A percentile compares a stretch with the other conserved stretches of the same genome.
Evolutionary conservation across 2,329 filamentous ascomycete species (phyloP).

Genomic region (Hymenoscyphus repandus): DNA sequence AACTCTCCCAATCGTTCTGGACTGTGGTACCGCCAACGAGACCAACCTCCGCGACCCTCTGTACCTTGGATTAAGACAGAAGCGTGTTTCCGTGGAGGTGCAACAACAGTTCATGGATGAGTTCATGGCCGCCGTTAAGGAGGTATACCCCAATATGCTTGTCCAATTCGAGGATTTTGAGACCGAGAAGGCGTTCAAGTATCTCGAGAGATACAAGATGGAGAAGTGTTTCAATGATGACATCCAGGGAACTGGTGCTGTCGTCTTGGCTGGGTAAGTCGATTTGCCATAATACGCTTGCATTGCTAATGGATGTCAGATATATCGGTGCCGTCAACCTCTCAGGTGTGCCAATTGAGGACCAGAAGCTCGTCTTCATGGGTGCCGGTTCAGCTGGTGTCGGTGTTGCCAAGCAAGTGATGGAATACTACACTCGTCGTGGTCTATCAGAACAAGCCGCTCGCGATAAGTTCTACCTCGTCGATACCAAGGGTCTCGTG

Average conservation of each 20-base stretch:
- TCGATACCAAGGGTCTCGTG: conserved; percentile 94
- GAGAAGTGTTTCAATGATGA: conserved; percentile 99
- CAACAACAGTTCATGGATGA: conserved; percentile 94
- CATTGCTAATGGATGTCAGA: conserved; percentile 32
- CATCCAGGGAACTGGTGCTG: conserved; percentile 93
- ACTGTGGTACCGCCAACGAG: conserved; percentile 63
- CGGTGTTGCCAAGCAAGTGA: conserved; percentile 95
- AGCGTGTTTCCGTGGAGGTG: conserved; percentile 70
- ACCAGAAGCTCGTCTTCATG: conserved; percentile 94
- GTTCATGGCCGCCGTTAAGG: conserved; percentile 86
- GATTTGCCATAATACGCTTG: neutral
- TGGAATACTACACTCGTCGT: conserved; percentile 92
- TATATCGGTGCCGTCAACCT: conserved; percentile 73
- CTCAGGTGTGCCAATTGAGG: conserved; percentile 76
- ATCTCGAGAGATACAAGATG: conserved; percentile 83
- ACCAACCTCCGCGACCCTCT: conserved; percentile 63
- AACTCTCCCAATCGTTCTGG: conserved; percentile 68
- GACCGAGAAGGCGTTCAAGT: conserved; percentile 84
- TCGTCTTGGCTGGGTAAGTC: conserved; percentile 77
- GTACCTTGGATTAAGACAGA: conserved; percentile 84
- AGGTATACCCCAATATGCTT: conserved; percentile 60
- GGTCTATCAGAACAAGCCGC: conserved; percentile 85
- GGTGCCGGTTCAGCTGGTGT: conserved; percentile 94
- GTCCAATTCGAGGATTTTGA: conserved; percentile 99
- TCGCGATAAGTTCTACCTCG: conserved; percentile 89